phyloP scores from a whole-genome alignment of 352 stramenopile species.

The Phytopythium cucurbitacearum region DNA sequence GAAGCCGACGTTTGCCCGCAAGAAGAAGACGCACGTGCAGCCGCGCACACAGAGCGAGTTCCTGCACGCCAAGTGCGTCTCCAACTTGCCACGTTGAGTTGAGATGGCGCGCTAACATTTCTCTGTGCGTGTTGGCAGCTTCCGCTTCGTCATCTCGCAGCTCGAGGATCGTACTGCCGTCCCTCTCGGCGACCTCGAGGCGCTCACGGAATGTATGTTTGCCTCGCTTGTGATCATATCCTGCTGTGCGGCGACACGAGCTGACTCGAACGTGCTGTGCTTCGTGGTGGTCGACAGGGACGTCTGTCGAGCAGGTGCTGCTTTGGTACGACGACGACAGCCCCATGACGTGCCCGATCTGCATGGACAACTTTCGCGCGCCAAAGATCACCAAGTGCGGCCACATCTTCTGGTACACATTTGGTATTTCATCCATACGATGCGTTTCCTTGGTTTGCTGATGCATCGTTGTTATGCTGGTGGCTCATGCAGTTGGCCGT shows the following conservation, averaged over 20 bases:
- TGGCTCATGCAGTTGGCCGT: constrained; percentile 55
- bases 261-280: background rate
- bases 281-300: constrained; percentile 37
- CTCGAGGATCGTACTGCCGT: constrained; percentile 36
- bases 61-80: constrained; percentile 75
- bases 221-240: background rate
- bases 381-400: constrained; percentile 87
- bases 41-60: constrained; percentile 79
- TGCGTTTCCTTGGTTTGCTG: background rate
- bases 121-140: constrained; percentile 29
- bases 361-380: constrained; percentile 67
- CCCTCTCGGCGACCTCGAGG: constrained; percentile 68
- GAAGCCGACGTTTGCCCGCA: constrained; percentile 37
- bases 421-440: background rate
- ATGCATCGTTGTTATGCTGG: background rate
- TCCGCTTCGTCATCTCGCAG: constrained; percentile 76
- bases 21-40: constrained; percentile 56
- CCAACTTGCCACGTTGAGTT: background rate
- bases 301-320: constrained; percentile 78
- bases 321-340: constrained; percentile 68
- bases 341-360: constrained; percentile 70
- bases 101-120: no score
- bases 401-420: constrained; percentile 75
- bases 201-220: constrained; percentile 72
- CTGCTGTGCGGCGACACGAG: background rate